Evolutionary conservation across 495 filamentous ascomycete genomes (phyloP), one percentile per base, ranked within the genome.

Genomic region (Penicillium waksmanii): DNA sequence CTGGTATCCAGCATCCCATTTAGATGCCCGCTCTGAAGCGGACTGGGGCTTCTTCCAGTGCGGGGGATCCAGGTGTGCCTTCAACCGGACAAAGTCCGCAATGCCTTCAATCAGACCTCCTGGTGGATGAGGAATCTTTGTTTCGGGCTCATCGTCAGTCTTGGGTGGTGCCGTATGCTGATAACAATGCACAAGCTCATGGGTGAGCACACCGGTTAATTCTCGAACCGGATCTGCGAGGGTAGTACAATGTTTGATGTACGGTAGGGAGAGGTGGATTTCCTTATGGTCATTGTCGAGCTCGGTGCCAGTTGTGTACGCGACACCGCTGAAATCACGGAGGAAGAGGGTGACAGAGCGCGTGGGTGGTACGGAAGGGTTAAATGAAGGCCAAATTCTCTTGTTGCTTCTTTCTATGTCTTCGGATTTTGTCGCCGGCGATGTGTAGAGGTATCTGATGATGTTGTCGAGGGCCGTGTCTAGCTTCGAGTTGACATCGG

Each of bases 171-270:
- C 89, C 53, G 89, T 85, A 73, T 90, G 91, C 70, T 98, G 95
- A 76, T 89, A 96, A 77, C 93, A 97, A 70, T 98, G 95, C 11
- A 98, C 95, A 61, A 97, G 88, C 75, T 98, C 95, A 71, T 98
- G 95, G 0, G 86, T 85, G 9, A 98, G 66, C 3, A 98, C 92
- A 40, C 95, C 95, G 11, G 80, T 73, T 56, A 98, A 86, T 75
- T 98, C 95, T 34, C 82, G 65, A 10, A 69, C 61, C 13, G 76
- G 70, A 40, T 74, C 66, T 25, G 56, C 31, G 0, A 51, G 55
- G 10, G 77, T 78, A 3, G 78, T 73, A 56, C 77, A 70, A 55
- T 74, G 69, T 13, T 72, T 56, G 65, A 98, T 87, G 75, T 97
- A 97, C 53, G 83, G 75, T 11, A 92, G 84, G 5, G 85, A 89